These are phyloP conservation scores for Aspergillus leporis DNA, from an alignment of 495 filamentous ascomycete genomes.

Conservation along the genomic window DNA sequence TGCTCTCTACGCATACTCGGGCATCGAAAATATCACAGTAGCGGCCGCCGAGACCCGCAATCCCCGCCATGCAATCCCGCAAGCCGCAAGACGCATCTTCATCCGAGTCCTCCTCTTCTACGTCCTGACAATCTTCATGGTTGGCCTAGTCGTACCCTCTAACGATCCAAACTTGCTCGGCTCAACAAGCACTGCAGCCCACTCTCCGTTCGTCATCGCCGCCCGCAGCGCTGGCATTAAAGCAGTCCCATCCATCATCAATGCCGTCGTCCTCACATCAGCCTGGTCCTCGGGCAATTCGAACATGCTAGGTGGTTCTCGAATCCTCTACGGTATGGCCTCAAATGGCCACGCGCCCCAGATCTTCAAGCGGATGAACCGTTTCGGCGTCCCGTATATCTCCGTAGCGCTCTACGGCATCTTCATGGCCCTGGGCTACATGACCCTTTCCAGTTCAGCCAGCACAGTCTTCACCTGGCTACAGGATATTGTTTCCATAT, in stretches of 20 bases:
- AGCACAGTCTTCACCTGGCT: slow-evolving; percentile 64
- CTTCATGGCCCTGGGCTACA: slow-evolving; percentile 58
- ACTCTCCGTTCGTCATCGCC: slow-evolving; percentile 59
- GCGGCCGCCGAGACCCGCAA: slow-evolving; percentile 51
- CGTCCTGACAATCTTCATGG: slow-evolving; percentile 42
- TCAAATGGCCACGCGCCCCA: slow-evolving; percentile 45
- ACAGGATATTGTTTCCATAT: slow-evolving; percentile 54
- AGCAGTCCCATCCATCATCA: slow-evolving; percentile 53
- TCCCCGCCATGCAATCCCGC: slow-evolving; percentile 44
- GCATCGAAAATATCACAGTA: slow-evolving; percentile 54
- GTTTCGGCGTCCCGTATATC: slow-evolving; percentile 61
- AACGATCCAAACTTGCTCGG: slow-evolving; percentile 47
- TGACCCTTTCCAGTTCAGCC: slow-evolving; percentile 55
- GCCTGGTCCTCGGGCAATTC: slow-evolving; percentile 53
- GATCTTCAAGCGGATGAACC: slow-evolving; percentile 55
- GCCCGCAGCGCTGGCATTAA: slow-evolving; percentile 41
- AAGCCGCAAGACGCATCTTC: slow-evolving; percentile 47
- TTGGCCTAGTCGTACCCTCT: slow-evolving; percentile 52
- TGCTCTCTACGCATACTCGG: slow-evolving; percentile 60
- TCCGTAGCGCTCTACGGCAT: slow-evolving; percentile 52
- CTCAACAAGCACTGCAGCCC: slow-evolving; percentile 34
- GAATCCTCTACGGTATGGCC: slow-evolving; percentile 48
- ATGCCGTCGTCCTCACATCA: slow-evolving; percentile 49
- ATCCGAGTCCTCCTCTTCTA: slow-evolving; percentile 46
- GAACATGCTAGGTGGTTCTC: slow-evolving; percentile 47